Conservation (phyloP, 192 early-diverging fungal species). For the Spinellus fusiger region DNA sequence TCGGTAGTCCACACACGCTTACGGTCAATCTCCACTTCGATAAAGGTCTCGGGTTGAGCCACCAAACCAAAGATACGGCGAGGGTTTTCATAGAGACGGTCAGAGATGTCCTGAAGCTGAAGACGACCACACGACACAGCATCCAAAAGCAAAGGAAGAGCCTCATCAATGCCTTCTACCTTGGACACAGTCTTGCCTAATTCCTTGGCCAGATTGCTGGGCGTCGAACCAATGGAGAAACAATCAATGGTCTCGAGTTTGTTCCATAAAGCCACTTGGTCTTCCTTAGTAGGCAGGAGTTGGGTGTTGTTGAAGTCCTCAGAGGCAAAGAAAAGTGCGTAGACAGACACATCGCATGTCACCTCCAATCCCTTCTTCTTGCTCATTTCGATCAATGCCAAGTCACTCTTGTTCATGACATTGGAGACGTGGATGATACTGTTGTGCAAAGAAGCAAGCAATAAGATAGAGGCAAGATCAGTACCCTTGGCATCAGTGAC, state of each 20-base stretch:
- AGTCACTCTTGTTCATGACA: constrained; percentile 71
- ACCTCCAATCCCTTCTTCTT: constrained; percentile 83
- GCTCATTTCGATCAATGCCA: constrained; percentile 77
- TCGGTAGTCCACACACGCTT: constrained; percentile 39
- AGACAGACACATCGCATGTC: constrained; percentile 92
- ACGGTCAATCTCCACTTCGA: constrained; percentile 91
- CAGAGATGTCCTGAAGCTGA: constrained; percentile 68
- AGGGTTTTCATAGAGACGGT: constrained; percentile 79
- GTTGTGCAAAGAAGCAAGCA: constrained; percentile 78
- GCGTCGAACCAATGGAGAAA: constrained; percentile 77
- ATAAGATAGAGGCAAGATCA: constrained; percentile 83
- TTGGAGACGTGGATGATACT: constrained; percentile 87
- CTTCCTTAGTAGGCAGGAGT: constrained; percentile 42
- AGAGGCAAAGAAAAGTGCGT: constrained; percentile 71
- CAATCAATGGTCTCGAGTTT: constrained; percentile 83
- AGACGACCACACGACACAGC: constrained; percentile 77
- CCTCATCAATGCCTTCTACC: constrained; percentile 55
- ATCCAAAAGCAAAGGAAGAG: constrained; percentile 72
- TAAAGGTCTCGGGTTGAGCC: constrained; percentile 87
- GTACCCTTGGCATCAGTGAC: constrained; percentile 81
- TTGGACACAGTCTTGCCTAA: constrained; percentile 37
- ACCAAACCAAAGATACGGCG: constrained; percentile 87
- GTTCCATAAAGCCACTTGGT: constrained; percentile 79
- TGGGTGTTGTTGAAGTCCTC: constrained; percentile 37
- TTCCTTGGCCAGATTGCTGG: constrained; percentile 54